Conservation (phyloP, 2,329 filamentous ascomycete genomes). For the Corynespora cassiicola region DNA sequence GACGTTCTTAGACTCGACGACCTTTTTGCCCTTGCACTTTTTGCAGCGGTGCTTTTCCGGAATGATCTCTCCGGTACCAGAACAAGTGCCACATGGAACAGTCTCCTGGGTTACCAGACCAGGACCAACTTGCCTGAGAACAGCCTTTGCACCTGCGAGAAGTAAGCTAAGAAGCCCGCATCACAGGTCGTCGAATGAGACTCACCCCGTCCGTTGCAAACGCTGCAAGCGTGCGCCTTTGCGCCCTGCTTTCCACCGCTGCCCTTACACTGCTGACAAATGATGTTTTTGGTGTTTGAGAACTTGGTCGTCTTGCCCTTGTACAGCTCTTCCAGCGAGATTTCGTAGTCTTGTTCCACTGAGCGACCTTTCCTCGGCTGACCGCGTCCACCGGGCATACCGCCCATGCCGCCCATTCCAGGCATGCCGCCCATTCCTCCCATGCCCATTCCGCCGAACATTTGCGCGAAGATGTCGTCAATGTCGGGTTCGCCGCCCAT, state of each 20-base stretch:
- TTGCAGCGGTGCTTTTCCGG: conserved; percentile 98
- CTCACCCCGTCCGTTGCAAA: conserved; percentile 78
- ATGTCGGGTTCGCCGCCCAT: conserved; percentile 75
- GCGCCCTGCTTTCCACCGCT: conserved; percentile 90
- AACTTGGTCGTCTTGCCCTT: conserved; percentile 99
- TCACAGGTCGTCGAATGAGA: neutral
- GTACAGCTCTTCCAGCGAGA: conserved; percentile 93
- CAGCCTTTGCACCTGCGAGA: conserved; percentile 68
- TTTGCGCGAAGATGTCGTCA: conserved; percentile 90
- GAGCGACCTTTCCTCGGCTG: conserved; percentile 74
- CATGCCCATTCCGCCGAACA: conserved; percentile 71
- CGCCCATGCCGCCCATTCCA: conserved; percentile 59
- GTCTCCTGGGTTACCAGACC: conserved; percentile 83
- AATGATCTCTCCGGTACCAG: conserved; percentile 83
- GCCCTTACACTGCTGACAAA: conserved; percentile 88
- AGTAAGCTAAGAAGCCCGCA: conserved; percentile 21
- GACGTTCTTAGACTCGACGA: conserved; percentile 87
- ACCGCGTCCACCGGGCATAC: conserved; percentile 56
- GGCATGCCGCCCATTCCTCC: conserved; percentile 68
- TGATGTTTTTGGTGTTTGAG: conserved; percentile 89
- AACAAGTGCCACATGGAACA: conserved; percentile 81
- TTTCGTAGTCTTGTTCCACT: conserved; percentile 90
- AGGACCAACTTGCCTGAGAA: conserved; percentile 82
- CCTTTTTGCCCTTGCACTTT: conserved; percentile 95
- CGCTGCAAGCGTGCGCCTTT: conserved; percentile 80